Base-by-base conservation (phyloP, 352 stramenopile genomes). In the Phytophthora citrophthora region DNA sequence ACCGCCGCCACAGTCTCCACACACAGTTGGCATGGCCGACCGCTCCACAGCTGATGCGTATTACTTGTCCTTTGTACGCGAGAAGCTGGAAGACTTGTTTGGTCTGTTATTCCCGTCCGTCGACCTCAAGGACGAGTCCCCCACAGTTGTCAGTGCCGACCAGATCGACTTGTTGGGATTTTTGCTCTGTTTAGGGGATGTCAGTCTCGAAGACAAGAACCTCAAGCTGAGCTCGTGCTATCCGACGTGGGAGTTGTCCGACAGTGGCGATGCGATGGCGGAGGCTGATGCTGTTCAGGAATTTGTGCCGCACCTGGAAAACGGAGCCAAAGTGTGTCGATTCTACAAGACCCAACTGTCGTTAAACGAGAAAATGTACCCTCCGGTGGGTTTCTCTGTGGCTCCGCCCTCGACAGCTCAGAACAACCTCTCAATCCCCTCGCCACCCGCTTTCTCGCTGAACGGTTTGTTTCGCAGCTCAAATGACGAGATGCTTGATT, bases 291-390 rank as follows among this genome's bases (percentile, higher is more conserved):
- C 24, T 16, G 55, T 48, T 0, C 43, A 66, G 32, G 45, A 66
- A 32, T 70, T 68, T 31, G 12, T 54, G 20, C 62, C 40, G 4
- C 62, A 60, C 23, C 70, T 82, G 31, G 82, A 91, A 48, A 90
- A 78, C 50, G 81, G 73, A 48, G 65, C 66, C 11, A 90, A 89
- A 50, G 64, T 95, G 29, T 89, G 80, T 45, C 72, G 75, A 0
- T 93, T 91, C 48, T 86, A 90, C 70, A 92, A 93, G 68, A 88
- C 76, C 7, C 73, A 90, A 18, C 54, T 93, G 54, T 76, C 85
- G 44, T 63, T 95, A 54, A 95, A 93, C 47, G 83, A 93, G 59
- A 88, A 74, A 61, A 52, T 95, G 61, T 95, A 95, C 51, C 87
- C 87, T 5, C 81, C 84, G 0, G 74, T 93, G 20, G 87, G 84